A percentile compares a stretch with the other conserved stretches of the same genome.
Conservation (phyloP, 495 filamentous ascomycete species). For the Viridothelium virens region DNA sequence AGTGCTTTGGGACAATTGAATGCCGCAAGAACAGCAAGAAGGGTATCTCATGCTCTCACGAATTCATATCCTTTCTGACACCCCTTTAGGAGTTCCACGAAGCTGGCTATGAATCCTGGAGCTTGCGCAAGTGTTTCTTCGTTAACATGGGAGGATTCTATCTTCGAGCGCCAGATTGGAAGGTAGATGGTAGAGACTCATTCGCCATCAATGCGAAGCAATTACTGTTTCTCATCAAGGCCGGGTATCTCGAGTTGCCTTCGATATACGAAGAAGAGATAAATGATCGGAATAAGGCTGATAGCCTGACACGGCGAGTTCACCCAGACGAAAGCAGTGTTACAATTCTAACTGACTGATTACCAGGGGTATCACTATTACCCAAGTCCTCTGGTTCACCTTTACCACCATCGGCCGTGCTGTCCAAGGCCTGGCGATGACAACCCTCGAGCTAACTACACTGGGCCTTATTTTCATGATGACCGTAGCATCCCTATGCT, state of each 20-base stretch:
- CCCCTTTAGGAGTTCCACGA: background rate
- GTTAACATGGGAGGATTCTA: slow-evolving; percentile 35
- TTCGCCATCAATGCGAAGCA: slow-evolving; percentile 34
- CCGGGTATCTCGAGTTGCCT: slow-evolving; percentile 25
- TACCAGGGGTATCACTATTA: slow-evolving; percentile 21
- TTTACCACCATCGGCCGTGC: slow-evolving; percentile 22
- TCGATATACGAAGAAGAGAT: slow-evolving; percentile 18
- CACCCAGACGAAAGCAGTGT: background rate
- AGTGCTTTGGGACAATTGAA: slow-evolving; percentile 35
- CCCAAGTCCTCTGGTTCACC: slow-evolving; percentile 30
- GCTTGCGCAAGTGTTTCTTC: slow-evolving; percentile 33
- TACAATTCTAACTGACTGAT: background rate
- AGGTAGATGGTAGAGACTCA: background rate
- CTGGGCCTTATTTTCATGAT: slow-evolving; percentile 27
- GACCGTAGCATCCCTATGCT: slow-evolving; percentile 25
- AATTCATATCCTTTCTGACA: background rate
- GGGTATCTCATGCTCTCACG: slow-evolving; percentile 11
- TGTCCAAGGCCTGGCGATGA: slow-evolving; percentile 21
- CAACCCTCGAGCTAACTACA: slow-evolving; percentile 29
- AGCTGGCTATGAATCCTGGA: slow-evolving; percentile 20
- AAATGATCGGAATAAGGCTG: slow-evolving; percentile 31
- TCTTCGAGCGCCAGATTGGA: slow-evolving; percentile 20
- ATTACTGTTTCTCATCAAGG: slow-evolving; percentile 26
- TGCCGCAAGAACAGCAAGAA: slow-evolving; percentile 30
- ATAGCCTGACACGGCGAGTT: slow-evolving; percentile 23